Evolutionary conservation across 2,329 filamentous ascomycete species (phyloP).

Genomic region (Leptodontidium sp.): DNA sequence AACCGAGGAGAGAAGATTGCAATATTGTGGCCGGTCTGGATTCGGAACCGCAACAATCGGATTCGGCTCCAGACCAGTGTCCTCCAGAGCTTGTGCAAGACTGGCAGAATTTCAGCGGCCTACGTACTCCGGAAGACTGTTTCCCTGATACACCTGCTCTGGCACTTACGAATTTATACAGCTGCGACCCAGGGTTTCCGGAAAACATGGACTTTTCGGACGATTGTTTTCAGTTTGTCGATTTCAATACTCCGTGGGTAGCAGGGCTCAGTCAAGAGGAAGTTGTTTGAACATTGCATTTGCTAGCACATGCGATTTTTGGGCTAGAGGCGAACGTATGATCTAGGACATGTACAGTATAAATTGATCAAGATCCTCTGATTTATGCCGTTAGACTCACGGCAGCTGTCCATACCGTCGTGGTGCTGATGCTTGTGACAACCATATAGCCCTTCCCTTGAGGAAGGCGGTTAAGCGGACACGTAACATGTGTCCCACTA

Average conservation of each 20-base stretch:
- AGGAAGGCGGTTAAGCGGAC: no score
- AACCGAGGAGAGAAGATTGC: background rate
- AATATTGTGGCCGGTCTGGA: background rate
- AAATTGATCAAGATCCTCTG: no score
- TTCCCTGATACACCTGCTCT: background rate
- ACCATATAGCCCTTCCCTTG: no score
- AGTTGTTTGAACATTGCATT: background rate
- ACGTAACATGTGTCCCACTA: no score
- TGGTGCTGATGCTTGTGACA: no score
- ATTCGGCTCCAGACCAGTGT: background rate
- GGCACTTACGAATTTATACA: background rate
- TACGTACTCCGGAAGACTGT: background rate
- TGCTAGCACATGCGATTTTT: background rate
- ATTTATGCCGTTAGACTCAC: no score
- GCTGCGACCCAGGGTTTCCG: background rate
- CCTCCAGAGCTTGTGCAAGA: background rate
- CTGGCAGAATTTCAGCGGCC: background rate
- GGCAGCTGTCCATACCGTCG: no score
- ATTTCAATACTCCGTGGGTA: background rate
- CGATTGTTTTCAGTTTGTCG: slow-evolving; percentile 18
- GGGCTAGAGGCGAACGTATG: no score
- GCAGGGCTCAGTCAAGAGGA: background rate
- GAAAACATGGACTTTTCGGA: background rate
- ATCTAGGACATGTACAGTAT: no score
- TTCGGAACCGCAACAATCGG: background rate